Base-by-base conservation (phyloP, 352 stramenopile genomes). In the Pythium apleroticum region DNA sequence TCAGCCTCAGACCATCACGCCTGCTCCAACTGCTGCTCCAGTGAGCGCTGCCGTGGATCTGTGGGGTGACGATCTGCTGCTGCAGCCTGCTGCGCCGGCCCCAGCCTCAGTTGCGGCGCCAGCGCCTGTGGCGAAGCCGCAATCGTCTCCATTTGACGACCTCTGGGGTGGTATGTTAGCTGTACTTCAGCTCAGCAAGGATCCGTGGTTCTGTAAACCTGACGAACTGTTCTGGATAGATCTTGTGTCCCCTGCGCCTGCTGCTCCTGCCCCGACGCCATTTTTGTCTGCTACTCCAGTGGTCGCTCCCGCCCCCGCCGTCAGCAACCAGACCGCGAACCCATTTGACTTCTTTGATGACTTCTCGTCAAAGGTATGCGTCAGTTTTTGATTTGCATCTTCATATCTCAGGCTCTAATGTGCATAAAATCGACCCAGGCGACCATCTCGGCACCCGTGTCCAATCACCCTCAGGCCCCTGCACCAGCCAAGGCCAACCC, bases 271-370 rank as follows among this genome's bases (percentile, higher is more conserved):
- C n/a, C 43, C 19, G 43, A 27, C 43, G 20, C 43, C 43, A 9
- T 50, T 50, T n/a, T 28, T 50, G n/a, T 39, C 66, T 11, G 60
- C 25, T 24, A 20, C 46, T 1, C 22, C 60, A 6, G 37, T 33
- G 4, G 24, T 54, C 1, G 30, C 43, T 7, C 17, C 56, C 27
- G 53, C 63, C 20, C 35, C 45, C 1, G 19, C 15, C 24, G 25
- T 12, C 43, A 37, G 52, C 55, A 60, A 60, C 25, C 61, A 57
- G 24, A 45, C 60, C 8, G 54, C 57, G 11, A 75, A 75, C 37
- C 69, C 69, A 17, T 75, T 75, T 37, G 69, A 75, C 55, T 65
- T 72, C 55, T 72, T 72, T 33, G 66, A 72, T 24, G 66, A 72
- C 15, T 72, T 72, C 12, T 54, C 66, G 1, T 8, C 57, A 1